Base-by-base conservation (phyloP, 140 eudicot species). In the Stevia rebaudiana region DNA sequence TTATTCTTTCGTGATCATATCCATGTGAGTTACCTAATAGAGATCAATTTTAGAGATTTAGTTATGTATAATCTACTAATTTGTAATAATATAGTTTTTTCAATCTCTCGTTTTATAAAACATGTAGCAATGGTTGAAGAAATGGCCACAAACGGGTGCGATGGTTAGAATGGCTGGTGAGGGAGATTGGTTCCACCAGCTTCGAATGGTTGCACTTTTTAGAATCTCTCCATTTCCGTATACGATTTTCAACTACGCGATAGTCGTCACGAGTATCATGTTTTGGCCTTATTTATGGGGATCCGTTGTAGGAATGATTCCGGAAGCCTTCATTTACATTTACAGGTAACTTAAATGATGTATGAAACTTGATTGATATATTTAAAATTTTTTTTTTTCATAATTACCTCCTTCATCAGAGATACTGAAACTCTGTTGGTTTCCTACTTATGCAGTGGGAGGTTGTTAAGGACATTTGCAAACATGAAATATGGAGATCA, bases 181-280 rank as follows among this genome's bases (percentile, higher is more conserved):
- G 69, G 96, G 98, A 25, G 81, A 79, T 51, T 83, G 87, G 82
- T 83, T 87, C 61, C 95, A 85, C 39, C 98, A 87, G 75, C 87
- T 91, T 62, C 75, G 80, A 47, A 89, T 91, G 74, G 95, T 91
- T 72, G 89, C 98, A 21, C 74, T 91, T 28, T 91, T 91, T 70
- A 70, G 98, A 74, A 68, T 87, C 49, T 91, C 98, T 48, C 98
- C 98, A 67, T 91, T 91, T 71, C 98, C 97, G 0, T 90, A 90
- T 79, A 76, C 97, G 3, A 77, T 90, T 17, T 91, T 91, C 81
- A 91, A 91, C 75, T 91, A 91, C 46, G 95, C 95, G 13, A 76
- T 91, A 16, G 96, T 83, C 17, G 96, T 91, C 56, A 91, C 98
- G 6, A 87, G 69, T 54, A 81, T 91, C 89, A 80, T 78, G 76